phyloP scores from a whole-genome alignment of 176 grass and related monocot genomes.

The Guadua angustifolia region DNA sequence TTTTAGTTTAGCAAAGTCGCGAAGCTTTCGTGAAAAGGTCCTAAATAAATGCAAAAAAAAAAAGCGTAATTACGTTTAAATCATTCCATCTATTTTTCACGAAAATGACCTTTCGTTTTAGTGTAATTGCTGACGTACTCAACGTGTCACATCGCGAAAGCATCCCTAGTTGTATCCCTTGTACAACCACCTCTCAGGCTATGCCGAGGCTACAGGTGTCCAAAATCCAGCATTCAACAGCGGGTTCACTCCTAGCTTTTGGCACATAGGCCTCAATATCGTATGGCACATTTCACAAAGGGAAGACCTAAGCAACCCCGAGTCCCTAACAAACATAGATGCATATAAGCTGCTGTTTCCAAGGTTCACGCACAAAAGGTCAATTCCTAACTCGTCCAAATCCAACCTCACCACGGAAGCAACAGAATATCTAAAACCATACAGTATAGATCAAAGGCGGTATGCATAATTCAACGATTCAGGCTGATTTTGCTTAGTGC shows the following conservation, averaged over 20 bases:
- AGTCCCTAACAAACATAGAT: conserved; percentile 21
- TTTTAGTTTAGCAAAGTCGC: too few species aligned
- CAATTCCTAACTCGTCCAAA: conserved; percentile 39
- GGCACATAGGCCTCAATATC: background rate
- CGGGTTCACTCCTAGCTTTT: background rate
- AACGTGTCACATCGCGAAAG: too few species aligned
- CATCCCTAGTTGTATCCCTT: conserved; percentile 24
- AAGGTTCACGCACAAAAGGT: conserved; percentile 31
- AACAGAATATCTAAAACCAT: background rate
- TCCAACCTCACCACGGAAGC: conserved; percentile 28
- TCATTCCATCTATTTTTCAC: too few species aligned
- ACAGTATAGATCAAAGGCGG: background rate
- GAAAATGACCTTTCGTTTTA: too few species aligned
- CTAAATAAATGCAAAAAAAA: too few species aligned
- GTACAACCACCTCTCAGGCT: conserved; percentile 18
- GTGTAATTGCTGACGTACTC: too few species aligned
- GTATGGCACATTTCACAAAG: background rate
- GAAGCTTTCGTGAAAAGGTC: too few species aligned
- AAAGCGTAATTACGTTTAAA: too few species aligned
- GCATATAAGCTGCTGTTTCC: conserved; percentile 22
- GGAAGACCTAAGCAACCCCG: conserved; percentile 8
- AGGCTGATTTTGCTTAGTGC: conserved; percentile 7
- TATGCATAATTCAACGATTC: background rate
- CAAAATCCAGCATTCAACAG: background rate
- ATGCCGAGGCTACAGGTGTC: background rate